These are phyloP conservation scores for Dioscorea zingiberensis DNA, from an alignment of 106 monocot genomes.

Conservation along the genomic window DNA sequence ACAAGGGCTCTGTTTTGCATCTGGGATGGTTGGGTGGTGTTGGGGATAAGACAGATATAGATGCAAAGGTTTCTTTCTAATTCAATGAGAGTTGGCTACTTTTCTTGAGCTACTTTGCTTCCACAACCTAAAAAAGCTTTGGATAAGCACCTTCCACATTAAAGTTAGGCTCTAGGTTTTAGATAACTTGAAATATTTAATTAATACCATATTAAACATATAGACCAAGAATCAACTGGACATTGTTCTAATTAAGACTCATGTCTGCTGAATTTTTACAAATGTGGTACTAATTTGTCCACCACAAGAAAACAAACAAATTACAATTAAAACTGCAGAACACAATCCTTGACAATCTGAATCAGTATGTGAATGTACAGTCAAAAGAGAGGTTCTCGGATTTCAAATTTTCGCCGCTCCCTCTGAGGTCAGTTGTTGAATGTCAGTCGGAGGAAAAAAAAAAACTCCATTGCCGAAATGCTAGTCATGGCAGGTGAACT, in stretches of 20 bases:
- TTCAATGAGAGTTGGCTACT: too few relatives aligned
- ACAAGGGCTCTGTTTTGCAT: neutral
- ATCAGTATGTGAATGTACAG: neutral
- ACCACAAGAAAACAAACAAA: neutral
- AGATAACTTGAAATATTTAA: too few relatives aligned
- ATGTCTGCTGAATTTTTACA: neutral
- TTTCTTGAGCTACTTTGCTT: too few relatives aligned
- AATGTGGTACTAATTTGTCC: neutral
- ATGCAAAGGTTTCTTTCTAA: too few relatives aligned
- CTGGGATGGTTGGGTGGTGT: neutral
- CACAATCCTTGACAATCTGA: neutral
- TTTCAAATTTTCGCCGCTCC: neutral
- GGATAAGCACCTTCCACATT: too few relatives aligned
- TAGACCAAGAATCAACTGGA: neutral
- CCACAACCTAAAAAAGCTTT: too few relatives aligned
- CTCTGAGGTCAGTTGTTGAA: neutral
- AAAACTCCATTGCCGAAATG: slow-evolving; percentile 18
- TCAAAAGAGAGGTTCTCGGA: too few relatives aligned
- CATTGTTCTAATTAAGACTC: neutral
- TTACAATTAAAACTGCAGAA: neutral
- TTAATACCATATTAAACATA: too few relatives aligned
- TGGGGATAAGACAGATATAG: neutral
- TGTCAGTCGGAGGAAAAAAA: slow-evolving; percentile 6
- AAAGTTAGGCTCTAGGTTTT: too few relatives aligned
- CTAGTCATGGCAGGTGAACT: slow-evolving; percentile 49